Base-by-base conservation (phyloP, 306 rosid genomes). In the Trifolium fragiferum region DNA sequence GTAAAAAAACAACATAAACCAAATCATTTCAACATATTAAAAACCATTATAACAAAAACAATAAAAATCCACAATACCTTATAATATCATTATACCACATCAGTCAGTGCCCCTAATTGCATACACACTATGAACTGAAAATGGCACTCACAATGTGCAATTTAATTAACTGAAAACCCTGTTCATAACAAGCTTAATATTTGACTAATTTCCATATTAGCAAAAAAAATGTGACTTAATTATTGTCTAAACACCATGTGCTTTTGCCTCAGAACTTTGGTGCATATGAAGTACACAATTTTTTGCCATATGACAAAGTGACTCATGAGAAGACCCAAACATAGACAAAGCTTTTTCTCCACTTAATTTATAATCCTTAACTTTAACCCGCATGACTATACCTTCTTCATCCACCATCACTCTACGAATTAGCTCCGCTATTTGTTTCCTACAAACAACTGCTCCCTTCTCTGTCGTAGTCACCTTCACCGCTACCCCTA, bases 371-470 rank as follows among this genome's bases (percentile, higher is more conserved):
- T 78, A 15, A 61, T 76, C 82, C 32, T 73, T 76, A 1, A 68
- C 82, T 51, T 74, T 80, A 0, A 0, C 33, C 54, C 86, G 78
- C 40, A 77, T 78, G 0, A 0, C 41, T 4, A 6, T 1, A 0
- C 91, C 90, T 50, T 82, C 87, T 19, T 74, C 15, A 8, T 61
- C 87, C 77, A 41, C 87, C 82, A 82, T 77, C 7, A 89, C 79
- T 79, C 78, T 85, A 60, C 87, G 82, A 53, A 86, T 76, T 78
- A 82, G 2, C 69, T 21, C 74, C 30, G 33, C 80, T 46, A 89
- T 63, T 51, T 80, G 47, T 32, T 85, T 89, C 55, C 84, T 71
- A 7, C 63, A 40, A 72, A 88, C 86, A 10, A 86, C 76, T 0
- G 27, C 78, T 12, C 77, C 79, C 38, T 61, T 38, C 16, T 51